These are phyloP conservation scores for Onygenales sp. DNA, from an alignment of 2,329 filamentous ascomycete species.

Conservation along the genomic window DNA sequence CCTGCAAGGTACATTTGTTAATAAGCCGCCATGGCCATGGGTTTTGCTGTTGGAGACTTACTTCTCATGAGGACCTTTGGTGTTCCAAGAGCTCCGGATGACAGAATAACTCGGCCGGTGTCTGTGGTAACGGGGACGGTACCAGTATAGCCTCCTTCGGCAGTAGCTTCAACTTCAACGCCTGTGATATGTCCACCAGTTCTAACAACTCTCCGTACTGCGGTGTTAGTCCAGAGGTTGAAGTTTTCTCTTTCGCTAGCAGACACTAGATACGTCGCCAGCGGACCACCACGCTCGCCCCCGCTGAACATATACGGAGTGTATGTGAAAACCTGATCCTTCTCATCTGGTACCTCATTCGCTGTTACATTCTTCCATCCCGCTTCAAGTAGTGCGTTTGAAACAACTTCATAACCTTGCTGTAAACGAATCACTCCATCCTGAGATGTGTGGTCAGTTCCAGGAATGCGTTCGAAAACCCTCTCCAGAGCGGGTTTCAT, in stretches of 20 bases:
- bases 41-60: neutral
- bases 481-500: conserved; percentile 50
- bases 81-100: conserved; percentile 60
- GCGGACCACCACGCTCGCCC: conserved; percentile 58
- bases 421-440: conserved; percentile 61
- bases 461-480: conserved; percentile 61
- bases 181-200: conserved; percentile 53
- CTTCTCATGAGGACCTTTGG: conserved; percentile 48
- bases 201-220: conserved; percentile 58
- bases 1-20: conserved; percentile 32
- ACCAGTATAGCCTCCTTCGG: conserved; percentile 47
- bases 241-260: conserved; percentile 55
- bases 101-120: conserved; percentile 55
- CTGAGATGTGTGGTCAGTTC: conserved; percentile 55
- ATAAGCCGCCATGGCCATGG: neutral
- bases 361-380: conserved; percentile 57
- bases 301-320: conserved; percentile 58
- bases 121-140: conserved; percentile 50
- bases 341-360: conserved; percentile 50
- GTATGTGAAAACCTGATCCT: conserved; percentile 56
- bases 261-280: conserved; percentile 60
- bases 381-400: conserved; percentile 46
- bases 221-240: conserved; percentile 55
- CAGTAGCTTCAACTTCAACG: conserved; percentile 50
- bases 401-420: conserved; percentile 55